A percentile compares a stretch with the other conserved stretches of the same genome.
These are phyloP conservation scores for Aspergillus costaricaensis DNA, from an alignment of 2,329 filamentous ascomycete genomes.

Conservation along the genomic window DNA sequence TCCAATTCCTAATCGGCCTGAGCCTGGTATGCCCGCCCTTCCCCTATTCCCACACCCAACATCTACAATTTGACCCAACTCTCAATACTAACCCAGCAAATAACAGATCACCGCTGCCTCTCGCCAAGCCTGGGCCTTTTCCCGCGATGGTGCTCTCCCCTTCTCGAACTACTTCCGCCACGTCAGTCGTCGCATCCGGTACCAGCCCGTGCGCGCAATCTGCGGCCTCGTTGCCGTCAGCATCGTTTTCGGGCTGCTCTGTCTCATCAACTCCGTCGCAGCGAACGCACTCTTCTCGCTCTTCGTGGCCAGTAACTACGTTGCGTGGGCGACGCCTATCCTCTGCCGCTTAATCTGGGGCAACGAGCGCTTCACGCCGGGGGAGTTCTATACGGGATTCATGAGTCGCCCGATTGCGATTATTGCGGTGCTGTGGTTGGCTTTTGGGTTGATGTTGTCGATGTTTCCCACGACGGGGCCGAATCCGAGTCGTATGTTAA, in stretches of 20 bases:
- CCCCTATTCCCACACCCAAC: no score
- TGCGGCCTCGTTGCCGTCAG: constrained; percentile 56
- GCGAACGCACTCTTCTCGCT: constrained; percentile 60
- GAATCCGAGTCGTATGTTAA: constrained; percentile 47
- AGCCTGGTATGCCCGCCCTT: constrained; percentile 44
- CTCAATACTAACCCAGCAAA: not conserved
- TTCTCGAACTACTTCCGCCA: constrained; percentile 60
- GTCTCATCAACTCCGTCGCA: constrained; percentile 59
- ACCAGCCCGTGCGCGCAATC: constrained; percentile 60
- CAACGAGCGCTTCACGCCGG: constrained; percentile 58
- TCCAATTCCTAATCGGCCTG: constrained; percentile 64
- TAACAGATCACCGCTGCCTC: constrained; percentile 57
- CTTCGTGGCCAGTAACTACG: constrained; percentile 60
- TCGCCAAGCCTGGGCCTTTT: constrained; percentile 65
- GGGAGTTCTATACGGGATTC: constrained; percentile 60
- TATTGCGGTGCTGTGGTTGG: constrained; percentile 56
- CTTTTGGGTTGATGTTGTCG: constrained; percentile 57
- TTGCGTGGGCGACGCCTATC: constrained; percentile 63
- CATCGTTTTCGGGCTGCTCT: constrained; percentile 58
- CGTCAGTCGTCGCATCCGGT: constrained; percentile 57
- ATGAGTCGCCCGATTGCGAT: constrained; percentile 57
- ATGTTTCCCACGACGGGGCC: constrained; percentile 63
- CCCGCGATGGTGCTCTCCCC: constrained; percentile 62
- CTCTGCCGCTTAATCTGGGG: constrained; percentile 62
- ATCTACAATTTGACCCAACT: not conserved